Evolutionary conservation across 176 grass and related monocot genomes (phyloP), one percentile per base, ranked within the genome.

Genomic region (Echinochloa phyllopogon): DNA sequence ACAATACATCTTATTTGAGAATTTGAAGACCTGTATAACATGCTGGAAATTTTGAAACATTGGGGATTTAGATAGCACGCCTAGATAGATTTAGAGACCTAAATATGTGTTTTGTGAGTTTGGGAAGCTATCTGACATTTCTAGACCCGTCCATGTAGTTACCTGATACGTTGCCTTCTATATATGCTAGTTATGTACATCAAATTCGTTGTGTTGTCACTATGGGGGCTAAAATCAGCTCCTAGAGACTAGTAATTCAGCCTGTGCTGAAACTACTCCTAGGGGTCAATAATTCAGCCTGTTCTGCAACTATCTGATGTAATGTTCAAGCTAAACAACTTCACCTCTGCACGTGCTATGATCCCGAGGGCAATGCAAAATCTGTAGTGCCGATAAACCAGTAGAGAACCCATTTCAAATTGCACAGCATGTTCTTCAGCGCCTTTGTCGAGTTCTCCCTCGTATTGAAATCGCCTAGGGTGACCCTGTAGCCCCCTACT

Each of bases 381-480:
- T 83, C 89, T 18, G 80, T 90, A 82, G 92, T 95, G n/a, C 87
- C 77, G 3, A 88, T 89, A 82, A 98, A 96, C 93, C 93, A 94
- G 73, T 92, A 92, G 52, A 95, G 89, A 15, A 96, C 91, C 89
- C 91, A 94, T 87, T 96, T 98, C 86, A 98, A 76, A 86, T 92
- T 87, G 81, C 96, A 94, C 5, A 96, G 47, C 74, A 91, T 95
- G 82, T 96, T 94, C 40, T 96, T 98, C 55, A 98, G 78, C 49
- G 96, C 87, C 79, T 92, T 98, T 4, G 96, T 96, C 81, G 89
- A 96, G 63, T 92, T 98, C 74, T 96, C 89, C 0, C 82, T 83
- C 61, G 95, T 96, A 71, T 98, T 98, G 70, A 94, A 95, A 78
- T 72, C 69, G 27, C 96, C 95, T 85, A 95, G 65, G 55, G 89